A percentile compares a stretch with the other conserved stretches of the same genome.
Evolutionary conservation across 1,284 basidiomycete species (phyloP).

Genomic region (Malassezia globosa): DNA sequence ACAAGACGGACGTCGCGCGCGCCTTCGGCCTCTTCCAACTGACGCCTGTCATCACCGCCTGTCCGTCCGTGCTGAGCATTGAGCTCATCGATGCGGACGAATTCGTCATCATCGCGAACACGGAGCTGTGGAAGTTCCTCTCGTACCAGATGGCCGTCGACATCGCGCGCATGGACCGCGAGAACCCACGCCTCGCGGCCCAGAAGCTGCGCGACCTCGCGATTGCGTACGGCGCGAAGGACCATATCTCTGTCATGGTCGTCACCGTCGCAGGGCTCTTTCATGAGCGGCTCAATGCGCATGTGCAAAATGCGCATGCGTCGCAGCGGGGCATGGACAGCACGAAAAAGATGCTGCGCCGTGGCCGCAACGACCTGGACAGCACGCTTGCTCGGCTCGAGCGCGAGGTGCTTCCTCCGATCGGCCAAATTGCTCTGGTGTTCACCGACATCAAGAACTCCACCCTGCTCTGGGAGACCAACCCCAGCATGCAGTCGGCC

Average conservation of each 20-base stretch:
- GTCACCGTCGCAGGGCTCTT: constrained; percentile 73
- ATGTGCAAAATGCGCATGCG: constrained; percentile 21
- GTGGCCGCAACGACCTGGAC: constrained; percentile 34
- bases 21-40: constrained; percentile 90
- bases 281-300: constrained; percentile 33
- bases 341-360: constrained; percentile 25
- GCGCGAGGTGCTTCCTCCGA: constrained; percentile 73
- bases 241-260: constrained; percentile 96
- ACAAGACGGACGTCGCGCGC: constrained; percentile 78
- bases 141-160: constrained; percentile 94
- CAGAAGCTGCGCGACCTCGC: constrained; percentile 95
- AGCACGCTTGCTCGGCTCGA: constrained; percentile 55
- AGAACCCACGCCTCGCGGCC: constrained; percentile 89
- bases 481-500: constrained; percentile 87
- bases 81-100: constrained; percentile 77
- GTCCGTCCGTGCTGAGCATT: constrained; percentile 65
- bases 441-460: constrained; percentile 99
- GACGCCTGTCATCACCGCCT: constrained; percentile 78
- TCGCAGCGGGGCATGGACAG: constrained; percentile 11
- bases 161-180: constrained; percentile 70
- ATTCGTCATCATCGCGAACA: constrained; percentile 90
- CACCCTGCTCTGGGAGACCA: constrained; percentile 92
- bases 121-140: constrained; percentile 84
- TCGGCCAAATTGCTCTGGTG: constrained; percentile 79
- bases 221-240: constrained; percentile 88